Percentiles rank a stretch among this genome's conserved stretches.
Evolutionary conservation across 768 basidiomycete genomes (phyloP).

Genomic region (Lactifluus subvellereus): DNA sequence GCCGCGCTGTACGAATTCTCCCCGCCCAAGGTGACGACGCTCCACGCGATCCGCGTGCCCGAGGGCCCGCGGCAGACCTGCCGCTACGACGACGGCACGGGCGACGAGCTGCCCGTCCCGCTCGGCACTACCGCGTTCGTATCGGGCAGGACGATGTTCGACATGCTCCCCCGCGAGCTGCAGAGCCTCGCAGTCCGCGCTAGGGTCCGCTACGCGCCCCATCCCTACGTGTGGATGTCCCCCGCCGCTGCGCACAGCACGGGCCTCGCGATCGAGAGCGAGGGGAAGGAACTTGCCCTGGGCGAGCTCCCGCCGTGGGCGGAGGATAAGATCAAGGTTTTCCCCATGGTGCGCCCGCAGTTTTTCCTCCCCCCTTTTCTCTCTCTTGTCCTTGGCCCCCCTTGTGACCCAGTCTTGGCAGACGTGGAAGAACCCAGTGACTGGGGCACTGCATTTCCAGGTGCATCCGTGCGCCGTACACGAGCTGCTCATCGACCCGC

Average conservation of each 20-base stretch:
- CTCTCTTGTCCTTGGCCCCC: neutral
- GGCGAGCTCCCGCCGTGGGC: conserved; percentile 79
- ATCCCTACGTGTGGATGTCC: conserved; percentile 87
- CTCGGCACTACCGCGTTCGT: conserved; percentile 82
- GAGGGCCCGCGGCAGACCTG: conserved; percentile 54
- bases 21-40: conserved; percentile 76
- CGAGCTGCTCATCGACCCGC: conserved; percentile 65
- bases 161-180: conserved; percentile 55
- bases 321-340: conserved; percentile 63
- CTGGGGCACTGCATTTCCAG: conserved; percentile 77
- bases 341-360: conserved; percentile 48
- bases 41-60: conserved; percentile 71
- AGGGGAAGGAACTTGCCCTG: conserved; percentile 59
- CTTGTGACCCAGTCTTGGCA: conserved; percentile 27
- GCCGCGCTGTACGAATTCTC: conserved; percentile 73
- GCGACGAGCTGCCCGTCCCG: conserved; percentile 72
- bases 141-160: conserved; percentile 77
- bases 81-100: conserved; percentile 80
- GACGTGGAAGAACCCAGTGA: conserved; percentile 92
- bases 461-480: conserved; percentile 78
- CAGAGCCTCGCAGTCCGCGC: conserved; percentile 76
- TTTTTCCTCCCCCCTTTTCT: neutral
- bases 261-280: conserved; percentile 74
- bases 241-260: conserved; percentile 63
- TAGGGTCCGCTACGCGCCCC: conserved; percentile 71